A percentile compares a stretch with the other conserved stretches of the same genome.
These are phyloP conservation scores for Knoxia roxburghii DNA, from an alignment of 257 asterid genomes.

Conservation along the genomic window DNA sequence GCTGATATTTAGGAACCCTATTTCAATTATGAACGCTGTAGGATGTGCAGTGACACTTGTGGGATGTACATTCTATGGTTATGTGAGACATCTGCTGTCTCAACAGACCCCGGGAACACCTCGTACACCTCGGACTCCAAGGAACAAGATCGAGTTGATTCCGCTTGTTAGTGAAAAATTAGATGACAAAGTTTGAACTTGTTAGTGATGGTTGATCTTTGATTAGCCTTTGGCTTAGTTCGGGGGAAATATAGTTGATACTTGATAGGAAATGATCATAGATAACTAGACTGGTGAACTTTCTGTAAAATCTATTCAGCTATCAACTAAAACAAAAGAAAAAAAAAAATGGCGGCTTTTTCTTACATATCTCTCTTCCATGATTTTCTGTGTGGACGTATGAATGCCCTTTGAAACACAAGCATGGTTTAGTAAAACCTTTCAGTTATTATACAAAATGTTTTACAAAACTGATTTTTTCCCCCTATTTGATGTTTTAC, in stretches of 20 bases:
- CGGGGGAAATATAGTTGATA: constrained; percentile 7
- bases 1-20: constrained; percentile 85
- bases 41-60: constrained; percentile 75
- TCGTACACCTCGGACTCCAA: constrained; percentile 58
- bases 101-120: constrained; percentile 64
- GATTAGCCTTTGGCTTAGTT: not conserved
- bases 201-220: not conserved
- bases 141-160: constrained; percentile 49
- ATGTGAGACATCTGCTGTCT: constrained; percentile 66
- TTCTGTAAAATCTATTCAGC: not conserved
- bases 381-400: no score
- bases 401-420: no score
- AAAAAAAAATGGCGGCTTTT: not conserved
- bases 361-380: no score
- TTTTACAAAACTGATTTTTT: no score
- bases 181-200: constrained; percentile 52
- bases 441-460: no score
- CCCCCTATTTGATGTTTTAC: no score
- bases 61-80: constrained; percentile 93
- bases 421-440: no score
- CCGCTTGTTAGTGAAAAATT: constrained; percentile 67
- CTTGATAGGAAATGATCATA: constrained; percentile 10
- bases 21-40: constrained; percentile 68
- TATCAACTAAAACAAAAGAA: not conserved
- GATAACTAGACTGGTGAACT: not conserved